A percentile compares a stretch with the other conserved stretches of the same genome.
Evolutionary conservation across 306 rosid species (phyloP).

Genomic region (Fragaria iinumae): DNA sequence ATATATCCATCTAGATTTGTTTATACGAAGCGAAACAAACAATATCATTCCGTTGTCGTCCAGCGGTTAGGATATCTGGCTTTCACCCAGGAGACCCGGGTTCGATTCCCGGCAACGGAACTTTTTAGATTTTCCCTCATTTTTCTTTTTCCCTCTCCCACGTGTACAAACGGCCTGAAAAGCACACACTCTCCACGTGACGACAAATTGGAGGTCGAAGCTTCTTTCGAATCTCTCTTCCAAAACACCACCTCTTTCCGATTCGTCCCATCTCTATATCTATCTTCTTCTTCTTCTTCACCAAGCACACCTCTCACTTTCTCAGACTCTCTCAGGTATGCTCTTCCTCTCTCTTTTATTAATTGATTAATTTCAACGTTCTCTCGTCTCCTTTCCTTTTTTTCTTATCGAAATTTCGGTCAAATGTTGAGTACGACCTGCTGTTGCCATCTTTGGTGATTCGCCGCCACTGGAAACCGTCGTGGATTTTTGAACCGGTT

Average conservation of each 20-base stretch:
- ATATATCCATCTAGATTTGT: too few relatives aligned
- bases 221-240: slow-evolving; percentile 7
- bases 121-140: background rate
- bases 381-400: too few relatives aligned
- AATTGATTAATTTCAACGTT: background rate
- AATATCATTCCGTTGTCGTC: too few relatives aligned
- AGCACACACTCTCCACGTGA: background rate
- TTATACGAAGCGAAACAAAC: too few relatives aligned
- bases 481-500: background rate
- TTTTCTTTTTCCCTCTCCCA: background rate
- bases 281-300: slow-evolving; percentile 1
- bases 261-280: slow-evolving; percentile 1
- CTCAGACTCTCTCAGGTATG: background rate
- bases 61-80: too few relatives aligned
- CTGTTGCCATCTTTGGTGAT: background rate
- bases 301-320: background rate
- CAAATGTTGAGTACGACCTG: background rate
- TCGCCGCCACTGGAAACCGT: background rate
- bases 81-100: slow-evolving; percentile 80
- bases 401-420: background rate
- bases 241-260: background rate
- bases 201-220: background rate
- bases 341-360: too few relatives aligned
- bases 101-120: slow-evolving; percentile 98
- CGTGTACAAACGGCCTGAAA: slow-evolving; percentile 5